A percentile compares a stretch with the other conserved stretches of the same genome.
Conservation (phyloP, 2,329 filamentous ascomycete species). For the Arthrobotrys conoides region DNA sequence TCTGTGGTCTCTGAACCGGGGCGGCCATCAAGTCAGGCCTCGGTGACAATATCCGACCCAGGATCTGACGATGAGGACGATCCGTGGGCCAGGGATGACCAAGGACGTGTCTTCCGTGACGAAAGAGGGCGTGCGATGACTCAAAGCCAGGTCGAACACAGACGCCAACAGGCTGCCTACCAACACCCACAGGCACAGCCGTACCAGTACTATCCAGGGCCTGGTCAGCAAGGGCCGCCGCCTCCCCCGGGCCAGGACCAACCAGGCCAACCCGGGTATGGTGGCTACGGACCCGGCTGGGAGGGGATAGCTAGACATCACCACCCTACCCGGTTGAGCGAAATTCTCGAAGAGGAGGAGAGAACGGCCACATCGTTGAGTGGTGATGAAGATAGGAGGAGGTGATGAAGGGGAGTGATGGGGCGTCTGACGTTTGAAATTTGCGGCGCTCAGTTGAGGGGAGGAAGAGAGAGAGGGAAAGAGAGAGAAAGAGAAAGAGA, state of each 20-base stretch:
- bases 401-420: conserved; percentile 12
- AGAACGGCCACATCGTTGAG: conserved; percentile 76
- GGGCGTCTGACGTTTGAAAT: conserved; percentile 8
- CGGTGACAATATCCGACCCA: conserved; percentile 62
- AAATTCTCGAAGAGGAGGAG: conserved; percentile 89
- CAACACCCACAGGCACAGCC: conserved; percentile 66
- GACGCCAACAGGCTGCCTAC: conserved; percentile 67
- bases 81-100: conserved; percentile 66
- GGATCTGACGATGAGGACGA: conserved; percentile 61
- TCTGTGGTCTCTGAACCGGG: conserved; percentile 65
- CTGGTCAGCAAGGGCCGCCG: conserved; percentile 70
- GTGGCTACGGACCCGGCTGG: conserved; percentile 78
- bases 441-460: conserved; percentile 16
- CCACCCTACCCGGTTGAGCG: conserved; percentile 88
- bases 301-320: conserved; percentile 81
- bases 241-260: conserved; percentile 59
- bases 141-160: conserved; percentile 59
- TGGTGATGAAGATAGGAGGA: conserved; percentile 69
- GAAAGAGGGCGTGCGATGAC: conserved; percentile 63
- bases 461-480: background rate
- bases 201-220: conserved; percentile 69
- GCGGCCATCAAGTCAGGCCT: conserved; percentile 59
- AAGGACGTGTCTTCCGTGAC: conserved; percentile 67
- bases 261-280: conserved; percentile 68
- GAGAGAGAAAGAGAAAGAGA: background rate